phyloP scores from a whole-genome alignment of 2,329 filamentous ascomycete genomes.

The Lachnellula cervina region DNA sequence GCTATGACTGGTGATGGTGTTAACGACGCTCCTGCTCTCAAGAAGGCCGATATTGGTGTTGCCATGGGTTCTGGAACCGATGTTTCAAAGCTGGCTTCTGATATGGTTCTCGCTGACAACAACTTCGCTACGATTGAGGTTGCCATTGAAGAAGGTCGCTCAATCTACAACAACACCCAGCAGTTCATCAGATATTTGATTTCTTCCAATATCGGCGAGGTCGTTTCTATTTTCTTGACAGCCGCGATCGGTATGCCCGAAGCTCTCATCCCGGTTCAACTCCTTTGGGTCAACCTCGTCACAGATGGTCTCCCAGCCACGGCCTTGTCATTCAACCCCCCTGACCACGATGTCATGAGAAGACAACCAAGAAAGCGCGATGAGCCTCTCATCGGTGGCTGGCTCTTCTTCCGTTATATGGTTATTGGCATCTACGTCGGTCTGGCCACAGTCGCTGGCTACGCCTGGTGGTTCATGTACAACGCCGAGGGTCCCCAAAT shows the following conservation, averaged over 20 bases:
- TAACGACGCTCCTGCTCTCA: conserved; percentile 94
- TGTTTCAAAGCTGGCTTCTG: conserved; percentile 90
- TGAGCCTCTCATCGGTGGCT: conserved; percentile 86
- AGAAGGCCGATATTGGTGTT: conserved; percentile 98
- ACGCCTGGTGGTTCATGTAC: conserved; percentile 99
- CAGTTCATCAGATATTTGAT: conserved; percentile 99
- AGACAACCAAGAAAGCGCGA: conserved; percentile 86
- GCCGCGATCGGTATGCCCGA: conserved; percentile 96
- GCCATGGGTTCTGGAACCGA: conserved; percentile 98
- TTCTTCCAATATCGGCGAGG: conserved; percentile 97
- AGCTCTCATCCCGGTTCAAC: conserved; percentile 91
- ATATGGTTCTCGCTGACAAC: conserved; percentile 98
- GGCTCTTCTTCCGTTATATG: conserved; percentile 97
- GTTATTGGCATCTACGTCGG: conserved; percentile 95
- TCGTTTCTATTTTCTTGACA: conserved; percentile 97
- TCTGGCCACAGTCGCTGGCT: conserved; percentile 88
- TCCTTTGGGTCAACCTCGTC: conserved; percentile 98
- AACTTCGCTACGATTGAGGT: conserved; percentile 98
- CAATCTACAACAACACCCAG: conserved; percentile 99
- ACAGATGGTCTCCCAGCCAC: conserved; percentile 96
- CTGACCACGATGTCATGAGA: conserved; percentile 98
- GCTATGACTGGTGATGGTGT: conserved; percentile 99
- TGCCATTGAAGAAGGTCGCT: conserved; percentile 92
- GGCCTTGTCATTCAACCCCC: conserved; percentile 93
- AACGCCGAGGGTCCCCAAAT: conserved; percentile 88